Base-by-base conservation (phyloP, 75 land plant species). In the Chamaecyparis obtusa region DNA sequence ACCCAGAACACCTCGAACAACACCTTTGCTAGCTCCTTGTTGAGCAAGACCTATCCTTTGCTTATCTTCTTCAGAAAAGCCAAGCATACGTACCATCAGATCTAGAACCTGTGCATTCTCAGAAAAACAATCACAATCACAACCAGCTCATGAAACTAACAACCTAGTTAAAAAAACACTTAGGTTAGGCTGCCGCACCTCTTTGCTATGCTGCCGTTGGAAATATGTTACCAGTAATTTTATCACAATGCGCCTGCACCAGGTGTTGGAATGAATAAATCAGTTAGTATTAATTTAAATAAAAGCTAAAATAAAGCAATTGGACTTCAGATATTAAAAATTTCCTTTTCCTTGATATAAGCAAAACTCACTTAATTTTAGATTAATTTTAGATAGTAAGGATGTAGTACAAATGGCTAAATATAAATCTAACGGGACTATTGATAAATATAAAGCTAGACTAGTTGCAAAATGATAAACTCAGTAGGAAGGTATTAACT, bases 21-120 rank as follows among this genome's bases (percentile, higher is more conserved):
- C 93, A 86, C 99, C 96, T 91, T 95, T 97, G 35, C 99, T 90
- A 27, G 96, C 87, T 76, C 90, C 92, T 89, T 95, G 93, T 78
- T 96, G 99, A 46, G 99, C 98, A 84, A 91, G 78, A 39, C 99
- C 96, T 77, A 98, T 96, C 54, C 95, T 88, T 83, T 93, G 92
- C 79, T 98, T 98, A 74, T 98, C 99, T 88, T 98, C 99, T 51
- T 98, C 99, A 84, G 99, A 94, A 89, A 98, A 98, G n/a, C 99
- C 99, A 79, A 98, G 92, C 97, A 98, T 98, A 35, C 99, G 96
- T 54, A 94, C 96, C 97, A 98, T 98, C 48, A 98, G 93, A 91
- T 98, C 98, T 83, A 98, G 84, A 85, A 98, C 99, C 99, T 98
- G 91, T 17, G 78, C n/a, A 77, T 48, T 15, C 46, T 77, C 19